Evolutionary conservation across 495 filamentous ascomycete genomes (phyloP).

Genomic region (Friedmanniomyces simplex): DNA sequence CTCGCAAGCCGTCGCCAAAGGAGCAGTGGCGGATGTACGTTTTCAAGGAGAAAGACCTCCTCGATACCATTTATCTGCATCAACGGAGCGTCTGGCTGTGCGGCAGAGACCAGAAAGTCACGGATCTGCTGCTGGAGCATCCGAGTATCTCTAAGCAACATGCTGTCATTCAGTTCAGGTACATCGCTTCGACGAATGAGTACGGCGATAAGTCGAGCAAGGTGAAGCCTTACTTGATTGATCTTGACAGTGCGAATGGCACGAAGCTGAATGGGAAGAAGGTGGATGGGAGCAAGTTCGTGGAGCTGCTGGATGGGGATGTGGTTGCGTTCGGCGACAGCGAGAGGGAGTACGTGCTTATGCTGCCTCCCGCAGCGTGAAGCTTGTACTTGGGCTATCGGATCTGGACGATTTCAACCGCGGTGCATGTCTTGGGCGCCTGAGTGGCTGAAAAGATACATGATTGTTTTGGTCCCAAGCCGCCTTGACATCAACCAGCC

Average conservation of each 20-base stretch:
- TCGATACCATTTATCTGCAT: conserved; percentile 69
- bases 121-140: conserved; percentile 76
- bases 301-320: conserved; percentile 82
- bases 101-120: conserved; percentile 67
- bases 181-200: conserved; percentile 71
- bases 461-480: no score
- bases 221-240: conserved; percentile 85
- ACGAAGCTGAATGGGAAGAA: conserved; percentile 68
- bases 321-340: conserved; percentile 79
- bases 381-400: not conserved
- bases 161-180: conserved; percentile 87
- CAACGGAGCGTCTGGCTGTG: conserved; percentile 81
- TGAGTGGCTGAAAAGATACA: no score
- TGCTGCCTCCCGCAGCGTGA: conserved; percentile 28
- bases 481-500: no score
- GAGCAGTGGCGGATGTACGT: conserved; percentile 83
- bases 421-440: no score
- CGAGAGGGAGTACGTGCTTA: conserved; percentile 46
- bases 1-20: conserved; percentile 70
- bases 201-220: conserved; percentile 69
- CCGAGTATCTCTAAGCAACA: conserved; percentile 91
- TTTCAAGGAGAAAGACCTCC: conserved; percentile 72
- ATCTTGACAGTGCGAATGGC: conserved; percentile 89
- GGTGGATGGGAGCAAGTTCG: conserved; percentile 63
- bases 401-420: not conserved